phyloP scores from a whole-genome alignment of 495 filamentous ascomycete species.

The Lophium mytilinum region DNA sequence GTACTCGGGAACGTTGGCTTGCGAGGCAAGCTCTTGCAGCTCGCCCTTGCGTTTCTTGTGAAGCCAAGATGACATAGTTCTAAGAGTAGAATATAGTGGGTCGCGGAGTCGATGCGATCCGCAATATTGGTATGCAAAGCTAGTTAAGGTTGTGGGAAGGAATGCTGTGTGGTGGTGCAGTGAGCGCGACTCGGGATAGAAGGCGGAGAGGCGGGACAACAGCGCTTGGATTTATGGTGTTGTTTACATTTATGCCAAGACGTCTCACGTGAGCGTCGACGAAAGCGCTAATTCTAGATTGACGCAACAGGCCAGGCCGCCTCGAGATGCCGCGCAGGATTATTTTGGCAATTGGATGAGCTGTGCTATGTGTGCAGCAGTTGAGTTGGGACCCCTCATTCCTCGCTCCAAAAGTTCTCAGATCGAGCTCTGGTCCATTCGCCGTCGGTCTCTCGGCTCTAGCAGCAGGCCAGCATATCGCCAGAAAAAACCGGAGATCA shows the following conservation, averaged over 20 bases:
- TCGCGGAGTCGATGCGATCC: slow-evolving; percentile 44
- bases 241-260: background rate
- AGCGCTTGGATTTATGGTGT: background rate
- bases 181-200: background rate
- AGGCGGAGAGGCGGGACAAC: background rate
- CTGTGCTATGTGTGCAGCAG: too few relatives aligned
- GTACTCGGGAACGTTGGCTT: slow-evolving; percentile 67
- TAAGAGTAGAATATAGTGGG: slow-evolving; percentile 24
- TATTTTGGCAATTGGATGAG: too few relatives aligned
- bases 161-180: background rate
- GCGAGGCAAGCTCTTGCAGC: slow-evolving; percentile 63
- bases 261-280: background rate
- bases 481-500: background rate
- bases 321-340: too few relatives aligned
- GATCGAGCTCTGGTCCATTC: background rate
- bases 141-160: background rate
- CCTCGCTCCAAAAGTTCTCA: background rate
- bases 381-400: background rate
- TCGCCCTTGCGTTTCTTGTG: slow-evolving; percentile 77
- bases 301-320: too few relatives aligned
- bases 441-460: background rate
- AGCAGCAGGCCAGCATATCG: background rate
- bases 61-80: slow-evolving; percentile 66
- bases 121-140: slow-evolving; percentile 2
- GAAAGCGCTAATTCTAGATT: background rate